Percentiles rank a stretch among this genome's conserved stretches.
Conservation (phyloP, 441 rosid species). For the Brassica balearica region DNA sequence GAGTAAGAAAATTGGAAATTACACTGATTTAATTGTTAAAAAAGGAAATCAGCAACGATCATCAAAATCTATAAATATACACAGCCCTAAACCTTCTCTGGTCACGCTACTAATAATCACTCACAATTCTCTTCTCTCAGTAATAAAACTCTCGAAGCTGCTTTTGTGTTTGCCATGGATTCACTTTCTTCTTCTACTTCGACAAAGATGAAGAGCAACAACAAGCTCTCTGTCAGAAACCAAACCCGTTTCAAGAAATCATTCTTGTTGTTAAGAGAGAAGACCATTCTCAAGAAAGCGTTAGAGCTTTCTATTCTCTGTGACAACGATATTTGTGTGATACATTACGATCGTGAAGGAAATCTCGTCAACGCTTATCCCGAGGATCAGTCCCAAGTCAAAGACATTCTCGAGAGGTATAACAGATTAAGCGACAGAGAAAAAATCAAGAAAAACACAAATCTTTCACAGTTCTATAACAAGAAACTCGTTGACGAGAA, state of each 20-base stretch:
- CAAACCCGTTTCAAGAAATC: constrained; percentile 12
- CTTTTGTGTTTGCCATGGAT: constrained; percentile 5
- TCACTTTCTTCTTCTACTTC: not conserved
- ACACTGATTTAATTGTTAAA: not conserved
- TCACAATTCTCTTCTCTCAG: not conserved
- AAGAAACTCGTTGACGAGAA: not conserved
- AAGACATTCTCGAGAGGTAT: not conserved
- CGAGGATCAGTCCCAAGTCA: constrained; percentile 13
- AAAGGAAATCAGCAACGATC: not conserved
- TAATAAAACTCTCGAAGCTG: not conserved
- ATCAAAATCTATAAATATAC: not conserved
- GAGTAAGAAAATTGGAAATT: too few species aligned
- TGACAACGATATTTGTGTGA: not conserved
- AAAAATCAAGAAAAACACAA: too few species aligned
- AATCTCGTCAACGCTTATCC: constrained; percentile 21
- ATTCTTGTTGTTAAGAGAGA: not conserved
- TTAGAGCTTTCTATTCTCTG: not conserved
- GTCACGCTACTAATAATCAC: not conserved
- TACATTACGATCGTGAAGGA: constrained; percentile 18
- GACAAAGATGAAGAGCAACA: not conserved
- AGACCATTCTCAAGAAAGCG: constrained; percentile 33
- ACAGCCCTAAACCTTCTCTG: not conserved
- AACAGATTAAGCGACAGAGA: too few species aligned
- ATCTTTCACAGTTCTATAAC: too few species aligned
- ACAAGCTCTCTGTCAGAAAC: not conserved